phyloP scores from a whole-genome alignment of 371 early-diverging fungal species.

The Mycotypha africana region DNA sequence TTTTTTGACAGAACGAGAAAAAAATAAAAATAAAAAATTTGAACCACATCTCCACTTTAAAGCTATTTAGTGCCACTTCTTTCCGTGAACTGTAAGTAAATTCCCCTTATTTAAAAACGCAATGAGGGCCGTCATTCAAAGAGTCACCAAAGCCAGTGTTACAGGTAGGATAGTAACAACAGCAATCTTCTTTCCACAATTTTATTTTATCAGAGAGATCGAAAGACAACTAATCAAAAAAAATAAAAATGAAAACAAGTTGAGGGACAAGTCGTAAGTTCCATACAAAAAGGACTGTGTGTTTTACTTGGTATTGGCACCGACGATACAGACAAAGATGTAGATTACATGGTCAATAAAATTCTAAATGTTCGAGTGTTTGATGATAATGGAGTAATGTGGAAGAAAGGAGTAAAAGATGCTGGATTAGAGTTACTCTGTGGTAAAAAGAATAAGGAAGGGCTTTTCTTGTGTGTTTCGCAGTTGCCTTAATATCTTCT shows the following conservation, averaged over 20 bases:
- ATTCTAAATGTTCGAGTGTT: constrained; percentile 74
- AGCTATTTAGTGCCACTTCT: too few relatives aligned
- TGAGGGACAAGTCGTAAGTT: constrained; percentile 57
- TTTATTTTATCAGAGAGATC: neutral
- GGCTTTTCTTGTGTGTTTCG: neutral
- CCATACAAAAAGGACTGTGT: constrained; percentile 71
- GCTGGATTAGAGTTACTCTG: constrained; percentile 67
- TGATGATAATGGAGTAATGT: constrained; percentile 58
- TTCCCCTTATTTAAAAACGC: too few relatives aligned
- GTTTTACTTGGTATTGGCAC: constrained; percentile 70
- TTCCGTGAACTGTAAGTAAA: too few relatives aligned
- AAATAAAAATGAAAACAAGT: constrained; percentile 31
- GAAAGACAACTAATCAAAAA: too few relatives aligned
- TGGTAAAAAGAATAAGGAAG: constrained; percentile 32
- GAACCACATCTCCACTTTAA: too few relatives aligned
- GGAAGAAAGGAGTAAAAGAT: constrained; percentile 74
- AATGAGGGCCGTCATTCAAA: constrained; percentile 36
- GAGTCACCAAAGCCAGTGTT: constrained; percentile 32
- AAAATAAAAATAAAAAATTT: too few relatives aligned
- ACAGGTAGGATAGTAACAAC: constrained; percentile 10
- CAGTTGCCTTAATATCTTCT: too few relatives aligned
- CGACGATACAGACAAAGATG: constrained; percentile 69
- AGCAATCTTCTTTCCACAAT: too few relatives aligned
- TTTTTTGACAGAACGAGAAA: too few relatives aligned
- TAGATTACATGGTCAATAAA: constrained; percentile 70